phyloP scores from a whole-genome alignment of 352 stramenopile genomes.

The Globisporangium sylvaticum region DNA sequence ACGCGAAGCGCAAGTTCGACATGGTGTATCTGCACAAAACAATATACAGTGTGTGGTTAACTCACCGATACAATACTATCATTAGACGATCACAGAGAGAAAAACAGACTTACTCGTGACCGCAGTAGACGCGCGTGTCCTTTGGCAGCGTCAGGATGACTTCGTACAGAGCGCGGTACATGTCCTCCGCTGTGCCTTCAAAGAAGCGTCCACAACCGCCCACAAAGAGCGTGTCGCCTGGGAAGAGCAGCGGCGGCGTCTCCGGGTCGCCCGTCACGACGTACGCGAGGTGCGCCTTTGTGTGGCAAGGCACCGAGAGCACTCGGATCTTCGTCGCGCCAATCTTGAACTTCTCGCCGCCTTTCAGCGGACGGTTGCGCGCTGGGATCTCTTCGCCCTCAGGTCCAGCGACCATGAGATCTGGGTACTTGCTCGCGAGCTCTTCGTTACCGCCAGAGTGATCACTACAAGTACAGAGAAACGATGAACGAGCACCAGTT shows the following conservation, averaged over 20 bases:
- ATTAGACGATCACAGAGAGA: not conserved
- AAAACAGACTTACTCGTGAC: constrained; percentile 57
- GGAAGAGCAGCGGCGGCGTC: constrained; percentile 79
- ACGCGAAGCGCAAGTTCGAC: constrained; percentile 91
- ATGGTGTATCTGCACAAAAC: constrained; percentile 74
- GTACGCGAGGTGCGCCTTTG: constrained; percentile 79
- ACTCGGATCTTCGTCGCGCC: constrained; percentile 69
- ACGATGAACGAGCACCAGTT: not conserved
- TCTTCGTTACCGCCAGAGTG: constrained; percentile 76
- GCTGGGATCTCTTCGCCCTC: constrained; percentile 75
- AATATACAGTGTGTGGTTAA: not conserved
- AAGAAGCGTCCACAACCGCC: constrained; percentile 86
- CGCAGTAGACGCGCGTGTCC: constrained; percentile 87
- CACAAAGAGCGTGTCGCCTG: constrained; percentile 87
- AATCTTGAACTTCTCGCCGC: constrained; percentile 82
- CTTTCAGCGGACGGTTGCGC: constrained; percentile 53
- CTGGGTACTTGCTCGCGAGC: constrained; percentile 60
- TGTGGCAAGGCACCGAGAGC: constrained; percentile 83
- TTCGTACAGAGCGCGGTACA: constrained; percentile 86
- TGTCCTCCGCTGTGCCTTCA: constrained; percentile 84
- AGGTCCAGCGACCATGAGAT: constrained; percentile 63
- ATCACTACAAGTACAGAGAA: constrained; percentile 35
- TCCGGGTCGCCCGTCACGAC: constrained; percentile 76
- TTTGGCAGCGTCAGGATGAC: constrained; percentile 83
- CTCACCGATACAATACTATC: not conserved